Evolutionary conservation across 169 alveolate species (phyloP), one percentile per base, ranked within the genome.

Genomic region (Plasmodium coatneyi): DNA sequence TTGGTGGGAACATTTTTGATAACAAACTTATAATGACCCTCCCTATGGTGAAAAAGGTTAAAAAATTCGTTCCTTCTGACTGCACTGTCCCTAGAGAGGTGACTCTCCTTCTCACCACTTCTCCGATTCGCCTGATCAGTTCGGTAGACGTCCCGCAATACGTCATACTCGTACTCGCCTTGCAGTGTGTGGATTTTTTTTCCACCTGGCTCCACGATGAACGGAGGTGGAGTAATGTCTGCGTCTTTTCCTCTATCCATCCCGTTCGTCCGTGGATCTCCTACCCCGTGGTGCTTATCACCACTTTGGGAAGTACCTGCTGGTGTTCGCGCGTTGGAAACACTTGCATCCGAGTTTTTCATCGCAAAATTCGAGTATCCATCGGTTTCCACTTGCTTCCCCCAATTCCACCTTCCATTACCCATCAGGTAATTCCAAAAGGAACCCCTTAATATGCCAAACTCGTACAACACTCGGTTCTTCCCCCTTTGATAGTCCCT

Each of bases 1-100:
- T 81, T 81, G 30, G 79, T 81, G 9, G 89, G 89, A 19, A 81
- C 89, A 25, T 81, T 81, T 25, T 19, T 81, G n/a, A 81, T 39
- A 46, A 74, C 34, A 49, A 81, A 81, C 22, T 28, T 81, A 52
- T 81, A 81, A 9, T 46, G 30, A 10, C 36, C 70, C 32, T 81
- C 39, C 34, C 36, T 41, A 14, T 39, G 36, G 22, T n/a, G 52
- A 19, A 78, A 28, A 25, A 46, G 28, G 4, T 46, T 81, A 19
- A 81, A 81, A 81, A 81, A 81, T 46, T 49, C 49, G 30, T 81
- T 81, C 32, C 78, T 39, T 25, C 32, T 81, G 16, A 46, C 25
- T 46, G 56, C 14, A 1, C 36, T 30, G 19, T 81, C 39, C n/a
- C 22, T n/a, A 70, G 79, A 30, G 34, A 32, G n/a, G 70, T 81